Evolutionary conservation across 768 basidiomycete genomes (phyloP), one percentile per base, ranked within the genome.

Genomic region (Butyriboletus loyo): DNA sequence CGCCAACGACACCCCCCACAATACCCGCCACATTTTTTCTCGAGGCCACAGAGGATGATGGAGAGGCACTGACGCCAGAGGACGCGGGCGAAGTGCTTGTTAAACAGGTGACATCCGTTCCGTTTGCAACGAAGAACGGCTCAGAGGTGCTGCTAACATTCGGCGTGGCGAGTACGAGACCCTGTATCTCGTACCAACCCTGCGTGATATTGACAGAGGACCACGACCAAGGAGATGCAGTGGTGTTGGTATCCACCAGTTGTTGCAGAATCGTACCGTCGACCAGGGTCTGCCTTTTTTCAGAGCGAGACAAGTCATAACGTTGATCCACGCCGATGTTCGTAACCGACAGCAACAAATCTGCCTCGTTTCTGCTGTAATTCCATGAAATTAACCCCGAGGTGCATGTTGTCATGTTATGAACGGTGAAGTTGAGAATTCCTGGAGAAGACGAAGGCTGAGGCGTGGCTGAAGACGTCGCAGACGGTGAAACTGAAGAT

Each of bases 1-100:
- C 79, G 5, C 80, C 84, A 4, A 85, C 56, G 19, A 79, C 74
- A 24, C 77, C 77, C 2, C 84, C 86, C 6, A 74, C 76, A 25
- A 86, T 78, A 8, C 73, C 71, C 0, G 74, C 77, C 1, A 68
- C 65, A 35, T 76, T 76, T 7, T 66, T 61, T 5, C 60, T 54
- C 15, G 71, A 63, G 7, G 64, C 44, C 6, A 66, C 51, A 5
- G 67, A 43, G 3, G 69, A 53, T 31, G 69, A 53, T 31, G 58
- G 24, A 3, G 55, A 48, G 19, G 62, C 34, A 39, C 42, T 52
- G 25, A 44, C 17, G 15, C 50, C 14, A n/a, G 55, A 14, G 15
- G 62, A 46, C 7, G 53, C 25, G 17, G 65, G 34, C n/a, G 58
- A 53, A 17, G 62, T 49, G 13, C 34, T 32, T 5, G 48, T 17